Evolutionary conservation across 2,329 filamentous ascomycete species (phyloP).

Genomic region (Peltaster fructicola): DNA sequence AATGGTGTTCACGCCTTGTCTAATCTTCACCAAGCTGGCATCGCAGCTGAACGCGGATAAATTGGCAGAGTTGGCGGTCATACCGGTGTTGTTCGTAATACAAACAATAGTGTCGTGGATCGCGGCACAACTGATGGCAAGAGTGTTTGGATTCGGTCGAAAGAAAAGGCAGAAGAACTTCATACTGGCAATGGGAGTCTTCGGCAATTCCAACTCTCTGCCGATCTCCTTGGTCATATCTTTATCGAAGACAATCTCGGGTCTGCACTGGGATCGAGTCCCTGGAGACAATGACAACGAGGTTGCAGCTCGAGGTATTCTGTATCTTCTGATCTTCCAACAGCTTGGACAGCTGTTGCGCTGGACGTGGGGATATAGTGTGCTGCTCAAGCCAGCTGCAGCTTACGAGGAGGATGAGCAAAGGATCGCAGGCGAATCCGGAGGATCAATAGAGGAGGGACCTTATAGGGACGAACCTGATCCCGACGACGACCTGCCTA

Average conservation of each 20-base stretch:
- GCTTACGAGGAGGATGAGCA: slow-evolving; percentile 50
- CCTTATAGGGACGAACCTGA: slow-evolving; percentile 43
- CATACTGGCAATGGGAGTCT: slow-evolving; percentile 90
- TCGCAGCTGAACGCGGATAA: slow-evolving; percentile 87
- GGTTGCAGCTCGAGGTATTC: slow-evolving; percentile 79
- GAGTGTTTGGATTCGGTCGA: slow-evolving; percentile 50
- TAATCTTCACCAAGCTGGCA: slow-evolving; percentile 93
- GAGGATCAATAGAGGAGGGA: slow-evolving; percentile 27
- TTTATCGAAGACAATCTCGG: slow-evolving; percentile 76
- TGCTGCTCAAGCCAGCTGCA: slow-evolving; percentile 73
- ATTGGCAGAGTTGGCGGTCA: slow-evolving; percentile 75
- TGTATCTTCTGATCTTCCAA: slow-evolving; percentile 94
- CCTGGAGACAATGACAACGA: slow-evolving; percentile 89
- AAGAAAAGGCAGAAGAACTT: slow-evolving; percentile 74
- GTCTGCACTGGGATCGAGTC: slow-evolving; percentile 83
- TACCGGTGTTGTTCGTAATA: slow-evolving; percentile 81
- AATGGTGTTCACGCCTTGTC: slow-evolving; percentile 86
- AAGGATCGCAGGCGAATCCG: slow-evolving; percentile 36
- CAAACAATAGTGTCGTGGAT: slow-evolving; percentile 77
- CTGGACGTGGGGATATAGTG: slow-evolving; percentile 97
- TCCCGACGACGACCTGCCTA: slow-evolving; percentile 24
- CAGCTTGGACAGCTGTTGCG: slow-evolving; percentile 87
- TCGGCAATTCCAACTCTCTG: slow-evolving; percentile 95
- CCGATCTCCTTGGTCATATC: slow-evolving; percentile 93
- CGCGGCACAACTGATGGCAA: slow-evolving; percentile 53